Conservation (phyloP, 1,284 basidiomycete genomes). For the Heterobasidion occidentale region DNA sequence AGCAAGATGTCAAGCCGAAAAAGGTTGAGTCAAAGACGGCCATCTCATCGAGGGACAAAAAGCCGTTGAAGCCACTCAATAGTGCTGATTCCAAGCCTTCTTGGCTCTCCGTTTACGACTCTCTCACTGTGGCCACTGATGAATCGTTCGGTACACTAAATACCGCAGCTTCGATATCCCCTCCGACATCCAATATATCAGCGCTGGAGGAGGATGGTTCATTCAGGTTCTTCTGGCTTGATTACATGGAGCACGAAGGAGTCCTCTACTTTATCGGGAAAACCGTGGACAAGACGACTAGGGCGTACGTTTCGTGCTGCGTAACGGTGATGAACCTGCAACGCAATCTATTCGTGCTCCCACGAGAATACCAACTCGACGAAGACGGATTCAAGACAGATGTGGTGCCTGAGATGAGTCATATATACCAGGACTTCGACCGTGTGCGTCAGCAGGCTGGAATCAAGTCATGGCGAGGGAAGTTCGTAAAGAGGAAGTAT, state of each 20-base stretch:
- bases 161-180: conserved; percentile 26
- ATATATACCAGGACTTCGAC: conserved; percentile 86
- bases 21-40: conserved; percentile 19
- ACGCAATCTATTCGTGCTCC: conserved; percentile 92
- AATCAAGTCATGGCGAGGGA: conserved; percentile 75
- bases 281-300: conserved; percentile 67
- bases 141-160: conserved; percentile 44
- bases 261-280: conserved; percentile 85
- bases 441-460: conserved; percentile 64
- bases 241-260: conserved; percentile 80
- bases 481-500: conserved; percentile 87
- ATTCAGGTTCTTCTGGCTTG: conserved; percentile 90
- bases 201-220: conserved; percentile 76
- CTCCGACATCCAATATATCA: conserved; percentile 37
- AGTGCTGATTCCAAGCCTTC: conserved; percentile 36
- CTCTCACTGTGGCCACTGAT: conserved; percentile 48
- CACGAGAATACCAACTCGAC: conserved; percentile 62
- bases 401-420: conserved; percentile 54
- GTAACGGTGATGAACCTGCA: conserved; percentile 82
- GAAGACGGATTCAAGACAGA: conserved; percentile 70
- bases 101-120: conserved; percentile 76
- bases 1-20: conserved; percentile 13
- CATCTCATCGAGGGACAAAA: conserved; percentile 15
- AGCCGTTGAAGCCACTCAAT: conserved; percentile 15
- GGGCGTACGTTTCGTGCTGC: conserved; percentile 79